Evolutionary conservation across 73 alveolate genomes (phyloP).

Genomic region (Paramecium sexaurelia): DNA sequence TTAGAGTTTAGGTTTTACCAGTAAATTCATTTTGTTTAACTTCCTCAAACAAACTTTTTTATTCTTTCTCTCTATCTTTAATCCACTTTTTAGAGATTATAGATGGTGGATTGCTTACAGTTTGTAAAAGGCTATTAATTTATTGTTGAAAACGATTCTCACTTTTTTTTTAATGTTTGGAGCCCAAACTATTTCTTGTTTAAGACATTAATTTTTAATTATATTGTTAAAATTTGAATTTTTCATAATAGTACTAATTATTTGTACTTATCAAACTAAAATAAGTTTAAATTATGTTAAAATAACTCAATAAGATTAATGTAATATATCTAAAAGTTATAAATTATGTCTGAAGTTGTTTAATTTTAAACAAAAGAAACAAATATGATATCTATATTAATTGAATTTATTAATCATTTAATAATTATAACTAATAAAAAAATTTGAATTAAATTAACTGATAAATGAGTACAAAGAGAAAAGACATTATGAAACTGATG

Average conservation of each 20-base stretch:
- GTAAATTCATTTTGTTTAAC: not conserved
- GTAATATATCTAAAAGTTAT: too few relatives aligned
- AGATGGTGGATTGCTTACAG: not conserved
- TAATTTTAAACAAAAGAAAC: too few relatives aligned
- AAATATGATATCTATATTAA: not conserved
- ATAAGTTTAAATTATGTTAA: not conserved
- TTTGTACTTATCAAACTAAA: not conserved
- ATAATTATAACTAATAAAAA: not conserved
- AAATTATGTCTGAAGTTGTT: too few relatives aligned
- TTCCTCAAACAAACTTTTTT: not conserved
- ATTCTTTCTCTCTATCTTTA: not conserved
- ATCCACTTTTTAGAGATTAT: not conserved
- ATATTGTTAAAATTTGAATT: constrained; percentile 26
- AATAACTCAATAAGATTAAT: not conserved
- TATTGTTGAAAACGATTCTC: not conserved
- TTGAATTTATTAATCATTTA: not conserved
- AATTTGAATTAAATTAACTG: not conserved
- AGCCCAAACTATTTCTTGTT: not conserved
- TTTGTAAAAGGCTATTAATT: not conserved
- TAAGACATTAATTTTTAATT: not conserved
- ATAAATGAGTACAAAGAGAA: constrained; percentile 7
- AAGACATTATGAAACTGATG: not conserved
- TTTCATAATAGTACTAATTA: not conserved
- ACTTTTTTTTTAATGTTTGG: not conserved
- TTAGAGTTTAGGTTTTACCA: not conserved